phyloP scores from a whole-genome alignment of 108 stramenopile genomes.

The Mediolabrus comicus region DNA sequence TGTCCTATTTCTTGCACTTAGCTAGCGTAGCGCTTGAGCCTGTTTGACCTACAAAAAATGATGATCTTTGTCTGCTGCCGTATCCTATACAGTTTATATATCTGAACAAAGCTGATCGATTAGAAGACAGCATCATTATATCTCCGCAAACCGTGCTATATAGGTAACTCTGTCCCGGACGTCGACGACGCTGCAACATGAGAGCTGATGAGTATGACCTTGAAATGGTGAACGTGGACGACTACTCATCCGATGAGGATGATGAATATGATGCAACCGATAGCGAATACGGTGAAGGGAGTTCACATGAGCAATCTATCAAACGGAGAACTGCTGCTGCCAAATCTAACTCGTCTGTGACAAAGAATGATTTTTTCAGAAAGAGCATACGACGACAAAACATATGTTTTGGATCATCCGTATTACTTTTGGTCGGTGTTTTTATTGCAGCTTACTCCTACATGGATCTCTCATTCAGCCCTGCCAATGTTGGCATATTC shows the following conservation, averaged over 20 bases:
- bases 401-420: slow-evolving; percentile 37
- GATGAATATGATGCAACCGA: slow-evolving; percentile 1
- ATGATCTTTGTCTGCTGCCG: no score
- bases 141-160: no score
- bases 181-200: no score
- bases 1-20: no score
- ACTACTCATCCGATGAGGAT: slow-evolving; percentile 1
- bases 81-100: no score
- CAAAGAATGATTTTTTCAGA: slow-evolving; percentile 11
- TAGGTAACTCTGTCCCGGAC: no score
- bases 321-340: neutral
- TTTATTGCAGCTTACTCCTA: slow-evolving; percentile 40
- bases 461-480: slow-evolving; percentile 38
- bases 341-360: slow-evolving; percentile 1
- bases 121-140: no score
- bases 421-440: slow-evolving; percentile 14
- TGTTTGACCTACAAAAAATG: no score
- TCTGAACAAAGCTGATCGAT: no score
- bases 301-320: neutral
- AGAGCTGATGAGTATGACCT: neutral
- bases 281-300: slow-evolving; percentile 16
- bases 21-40: no score
- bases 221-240: neutral
- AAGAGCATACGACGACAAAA: slow-evolving; percentile 38
- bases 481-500: slow-evolving; percentile 33